Conservation (phyloP, 805 yeast genomes). For the Kazachstania africana region DNA sequence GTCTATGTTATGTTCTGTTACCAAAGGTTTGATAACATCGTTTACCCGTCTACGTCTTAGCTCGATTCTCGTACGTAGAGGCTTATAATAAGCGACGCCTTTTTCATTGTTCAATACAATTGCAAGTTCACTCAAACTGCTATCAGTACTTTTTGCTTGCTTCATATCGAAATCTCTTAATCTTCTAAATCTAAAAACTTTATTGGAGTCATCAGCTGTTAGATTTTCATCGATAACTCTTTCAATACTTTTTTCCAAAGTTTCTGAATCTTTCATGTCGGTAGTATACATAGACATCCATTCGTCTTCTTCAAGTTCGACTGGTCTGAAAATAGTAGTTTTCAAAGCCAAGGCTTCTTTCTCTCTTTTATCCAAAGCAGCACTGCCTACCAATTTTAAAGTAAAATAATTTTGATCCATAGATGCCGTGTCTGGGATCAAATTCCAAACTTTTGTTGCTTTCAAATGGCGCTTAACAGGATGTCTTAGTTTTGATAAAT, state of each 20-base stretch:
- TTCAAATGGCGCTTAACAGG: constrained; percentile 64
- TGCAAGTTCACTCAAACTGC: constrained; percentile 42
- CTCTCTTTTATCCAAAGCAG: constrained; percentile 30
- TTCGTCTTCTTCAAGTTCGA: constrained; percentile 55
- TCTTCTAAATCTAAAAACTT: constrained; percentile 46
- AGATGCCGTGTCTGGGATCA: constrained; percentile 85
- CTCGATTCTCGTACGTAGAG: constrained; percentile 65
- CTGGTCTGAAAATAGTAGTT: constrained; percentile 63
- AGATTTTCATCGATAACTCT: constrained; percentile 19
- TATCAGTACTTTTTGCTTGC: constrained; percentile 20
- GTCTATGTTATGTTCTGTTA: constrained; percentile 47
- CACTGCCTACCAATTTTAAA: constrained; percentile 48
- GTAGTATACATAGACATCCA: constrained; percentile 66
- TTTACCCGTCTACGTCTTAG: constrained; percentile 76
- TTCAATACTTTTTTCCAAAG: constrained; percentile 32
- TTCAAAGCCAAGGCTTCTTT: constrained; percentile 29
- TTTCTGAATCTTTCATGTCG: constrained; percentile 30
- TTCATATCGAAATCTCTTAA: constrained; percentile 73
- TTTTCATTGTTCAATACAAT: constrained; percentile 44
- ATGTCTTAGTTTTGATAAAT: constrained; percentile 44
- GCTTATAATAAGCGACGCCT: constrained; percentile 61
- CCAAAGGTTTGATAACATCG: constrained; percentile 26
- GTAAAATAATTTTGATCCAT: constrained; percentile 66
- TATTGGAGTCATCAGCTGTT: constrained; percentile 37
- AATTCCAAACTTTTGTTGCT: constrained; percentile 68